phyloP scores from a whole-genome alignment of 176 grass and related monocot genomes.

The Eleusine indica region DNA sequence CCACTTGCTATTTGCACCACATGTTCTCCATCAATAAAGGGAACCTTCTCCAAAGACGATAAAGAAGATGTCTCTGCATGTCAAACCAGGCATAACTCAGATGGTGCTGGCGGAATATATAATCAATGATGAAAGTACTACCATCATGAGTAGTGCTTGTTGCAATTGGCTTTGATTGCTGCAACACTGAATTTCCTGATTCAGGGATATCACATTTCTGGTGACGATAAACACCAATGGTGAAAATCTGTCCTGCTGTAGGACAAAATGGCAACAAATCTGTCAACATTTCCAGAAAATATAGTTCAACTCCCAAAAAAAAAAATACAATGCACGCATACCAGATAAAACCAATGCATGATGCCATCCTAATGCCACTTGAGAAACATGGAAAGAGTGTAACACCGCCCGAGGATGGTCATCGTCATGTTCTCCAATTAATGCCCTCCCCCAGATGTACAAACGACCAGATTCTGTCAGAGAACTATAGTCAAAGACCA shows the following conservation, averaged over 20 bases:
- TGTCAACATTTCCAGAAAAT: constrained; percentile 25
- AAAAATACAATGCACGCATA: constrained; percentile 39
- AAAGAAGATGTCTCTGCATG: constrained; percentile 21
- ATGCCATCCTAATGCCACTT: constrained; percentile 96
- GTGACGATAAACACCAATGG: constrained; percentile 82
- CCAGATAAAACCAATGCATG: constrained; percentile 81
- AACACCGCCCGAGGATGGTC: constrained; percentile 52
- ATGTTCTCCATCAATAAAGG: constrained; percentile 38
- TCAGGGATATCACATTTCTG: constrained; percentile 30
- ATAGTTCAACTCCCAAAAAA: neutral
- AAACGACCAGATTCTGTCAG: constrained; percentile 66
- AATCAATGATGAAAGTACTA: constrained; percentile 32
- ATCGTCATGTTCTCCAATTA: constrained; percentile 54
- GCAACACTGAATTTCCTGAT: constrained; percentile 22
- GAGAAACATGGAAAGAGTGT: constrained; percentile 54
- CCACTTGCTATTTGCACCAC: constrained; percentile 73
- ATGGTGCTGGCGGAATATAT: neutral
- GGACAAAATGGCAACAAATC: constrained; percentile 14
- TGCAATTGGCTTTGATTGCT: constrained; percentile 32
- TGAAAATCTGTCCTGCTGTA: constrained; percentile 69
- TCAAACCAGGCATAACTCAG: constrained; percentile 8
- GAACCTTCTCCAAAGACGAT: constrained; percentile 44
- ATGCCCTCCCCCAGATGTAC: constrained; percentile 88
- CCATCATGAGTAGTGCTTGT: constrained; percentile 44
- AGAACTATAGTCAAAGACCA: constrained; percentile 27